These are phyloP conservation scores for Zanthoxylum bungeanum DNA, from an alignment of 345 rosid genomes.

Conservation along the genomic window DNA sequence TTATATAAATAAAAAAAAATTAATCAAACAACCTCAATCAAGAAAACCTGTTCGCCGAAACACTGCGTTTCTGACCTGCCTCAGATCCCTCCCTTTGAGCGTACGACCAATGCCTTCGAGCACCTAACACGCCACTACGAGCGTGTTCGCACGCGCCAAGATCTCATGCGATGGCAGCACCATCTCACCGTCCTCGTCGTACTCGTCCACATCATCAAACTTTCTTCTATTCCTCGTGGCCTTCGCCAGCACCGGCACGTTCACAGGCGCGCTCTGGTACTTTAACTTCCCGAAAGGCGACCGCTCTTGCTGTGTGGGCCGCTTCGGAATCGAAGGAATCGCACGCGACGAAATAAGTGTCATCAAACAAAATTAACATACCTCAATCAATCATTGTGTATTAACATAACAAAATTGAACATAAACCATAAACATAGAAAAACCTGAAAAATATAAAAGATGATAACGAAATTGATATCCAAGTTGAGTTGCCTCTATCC, in stretches of 20 bases:
- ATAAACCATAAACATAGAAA: too few relatives aligned
- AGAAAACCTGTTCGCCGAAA: conserved; percentile 80
- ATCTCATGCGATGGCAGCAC: conserved; percentile 92
- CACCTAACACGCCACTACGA: conserved; percentile 59
- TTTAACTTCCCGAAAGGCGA: conserved; percentile 25
- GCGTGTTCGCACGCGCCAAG: conserved; percentile 66
- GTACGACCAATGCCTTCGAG: conserved; percentile 89
- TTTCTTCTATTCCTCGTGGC: conserved; percentile 40
- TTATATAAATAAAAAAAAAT: not conserved
- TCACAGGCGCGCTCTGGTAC: conserved; percentile 77
- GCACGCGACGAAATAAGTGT: too few relatives aligned
- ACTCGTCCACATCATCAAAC: conserved; percentile 42
- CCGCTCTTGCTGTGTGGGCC: conserved; percentile 54
- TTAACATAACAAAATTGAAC: too few relatives aligned
- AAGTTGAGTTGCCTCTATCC: too few relatives aligned
- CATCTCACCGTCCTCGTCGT: conserved; percentile 45
- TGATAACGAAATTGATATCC: too few relatives aligned
- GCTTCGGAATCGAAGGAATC: conserved; percentile 62
- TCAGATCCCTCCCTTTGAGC: conserved; percentile 85
- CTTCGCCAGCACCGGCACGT: conserved; percentile 51
- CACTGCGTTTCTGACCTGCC: conserved; percentile 80
- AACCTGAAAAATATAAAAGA: too few relatives aligned
- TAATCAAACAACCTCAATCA: conserved; percentile 37
- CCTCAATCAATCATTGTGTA: too few relatives aligned
- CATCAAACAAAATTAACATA: too few relatives aligned